Evolutionary conservation across 1,284 basidiomycete species (phyloP).

Genomic region (Chalciporus sp.): DNA sequence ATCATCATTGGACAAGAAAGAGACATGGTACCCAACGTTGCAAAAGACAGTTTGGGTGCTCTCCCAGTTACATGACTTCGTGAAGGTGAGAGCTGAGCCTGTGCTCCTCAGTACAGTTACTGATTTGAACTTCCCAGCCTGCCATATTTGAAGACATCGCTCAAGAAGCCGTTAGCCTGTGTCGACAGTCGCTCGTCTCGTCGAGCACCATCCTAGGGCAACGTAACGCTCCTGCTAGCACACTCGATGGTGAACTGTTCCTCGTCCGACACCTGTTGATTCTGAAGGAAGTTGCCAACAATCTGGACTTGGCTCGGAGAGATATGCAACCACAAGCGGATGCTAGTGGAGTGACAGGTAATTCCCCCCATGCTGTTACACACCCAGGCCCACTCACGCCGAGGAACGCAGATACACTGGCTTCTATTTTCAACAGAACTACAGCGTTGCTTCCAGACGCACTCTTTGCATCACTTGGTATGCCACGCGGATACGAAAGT

Average conservation of each 20-base stretch:
- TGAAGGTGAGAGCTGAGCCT: conserved; percentile 63
- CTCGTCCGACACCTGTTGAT: conserved; percentile 88
- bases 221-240: conserved; percentile 46
- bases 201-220: conserved; percentile 68
- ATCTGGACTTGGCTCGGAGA: conserved; percentile 65
- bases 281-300: conserved; percentile 84
- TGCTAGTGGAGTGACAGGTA: conserved; percentile 57
- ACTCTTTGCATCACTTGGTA: conserved; percentile 66
- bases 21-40: conserved; percentile 89
- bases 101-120: not conserved
- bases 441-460: conserved; percentile 71
- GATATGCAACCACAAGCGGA: conserved; percentile 40
- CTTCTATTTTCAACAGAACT: conserved; percentile 72
- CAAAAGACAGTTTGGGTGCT: conserved; percentile 86
- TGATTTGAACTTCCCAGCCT: conserved; percentile 49
- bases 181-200: conserved; percentile 74
- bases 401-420: conserved; percentile 61
- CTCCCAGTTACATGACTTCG: conserved; percentile 84
- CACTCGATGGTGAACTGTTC: conserved; percentile 79
- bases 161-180: conserved; percentile 84
- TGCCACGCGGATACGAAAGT: conserved; percentile 56
- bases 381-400: conserved; percentile 6
- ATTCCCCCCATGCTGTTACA: conserved; percentile 10
- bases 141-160: conserved; percentile 94
- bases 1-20: conserved; percentile 72